phyloP scores from a whole-genome alignment of 192 early-diverging fungal genomes.

The Rhizophlyctis rosea region DNA sequence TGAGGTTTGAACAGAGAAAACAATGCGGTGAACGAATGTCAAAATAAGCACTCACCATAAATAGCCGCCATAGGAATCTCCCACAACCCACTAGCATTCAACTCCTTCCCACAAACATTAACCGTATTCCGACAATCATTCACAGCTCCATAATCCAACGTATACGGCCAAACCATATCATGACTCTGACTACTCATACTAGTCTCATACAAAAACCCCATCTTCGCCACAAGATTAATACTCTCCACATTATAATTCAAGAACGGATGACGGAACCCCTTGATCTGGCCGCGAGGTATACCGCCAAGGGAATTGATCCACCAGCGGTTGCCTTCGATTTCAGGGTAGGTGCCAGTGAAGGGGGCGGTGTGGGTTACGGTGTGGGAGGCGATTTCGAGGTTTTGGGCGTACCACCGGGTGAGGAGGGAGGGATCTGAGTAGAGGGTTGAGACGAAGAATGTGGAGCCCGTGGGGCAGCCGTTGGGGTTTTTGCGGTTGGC shows the following conservation, averaged over 20 bases:
- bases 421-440: slow-evolving; percentile 39
- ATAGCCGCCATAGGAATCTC: slow-evolving; percentile 30
- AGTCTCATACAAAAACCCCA: slow-evolving; percentile 35
- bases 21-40: too few relatives aligned
- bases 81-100: slow-evolving; percentile 34
- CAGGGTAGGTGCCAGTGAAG: slow-evolving; percentile 22
- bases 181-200: slow-evolving; percentile 18
- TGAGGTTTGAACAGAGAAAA: too few relatives aligned
- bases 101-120: slow-evolving; percentile 14
- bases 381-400: slow-evolving; percentile 39
- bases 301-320: slow-evolving; percentile 24
- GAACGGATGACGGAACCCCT: slow-evolving; percentile 31
- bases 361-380: slow-evolving; percentile 21
- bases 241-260: slow-evolving; percentile 25
- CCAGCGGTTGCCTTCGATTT: slow-evolving; percentile 32
- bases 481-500: slow-evolving; percentile 44
- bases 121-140: slow-evolving; percentile 23
- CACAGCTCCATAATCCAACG: slow-evolving; percentile 33
- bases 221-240: slow-evolving; percentile 19
- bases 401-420: slow-evolving; percentile 37
- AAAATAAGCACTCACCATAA: neutral
- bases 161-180: slow-evolving; percentile 38
- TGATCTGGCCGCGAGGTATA: slow-evolving; percentile 30
- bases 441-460: slow-evolving; percentile 59
- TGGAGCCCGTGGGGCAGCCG: slow-evolving; percentile 57